A percentile compares a stretch with the other conserved stretches of the same genome.
phyloP scores from a whole-genome alignment of 129 eudicot genomes.

The Flaveria bidentis region DNA sequence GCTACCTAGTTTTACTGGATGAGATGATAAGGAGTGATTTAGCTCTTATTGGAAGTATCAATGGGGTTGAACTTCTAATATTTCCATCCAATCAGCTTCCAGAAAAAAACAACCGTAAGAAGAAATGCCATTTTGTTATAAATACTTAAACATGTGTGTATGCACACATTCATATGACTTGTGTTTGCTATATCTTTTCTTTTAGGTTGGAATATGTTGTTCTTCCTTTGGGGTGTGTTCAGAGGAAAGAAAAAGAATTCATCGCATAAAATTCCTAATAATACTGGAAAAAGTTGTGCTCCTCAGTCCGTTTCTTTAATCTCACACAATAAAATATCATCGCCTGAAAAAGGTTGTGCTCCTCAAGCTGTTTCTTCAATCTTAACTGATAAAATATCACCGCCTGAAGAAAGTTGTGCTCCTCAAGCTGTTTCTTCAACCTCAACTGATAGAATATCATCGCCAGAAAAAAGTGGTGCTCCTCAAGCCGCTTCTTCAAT shows the following conservation, averaged over 20 bases:
- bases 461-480: too few species aligned
- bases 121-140: not conserved
- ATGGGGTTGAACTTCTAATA: slow-evolving; percentile 87
- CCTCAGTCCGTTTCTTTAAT: slow-evolving; percentile 25
- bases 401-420: slow-evolving; percentile 32
- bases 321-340: slow-evolving; percentile 35
- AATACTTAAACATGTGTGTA: slow-evolving; percentile 16
- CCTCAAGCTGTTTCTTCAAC: too few species aligned
- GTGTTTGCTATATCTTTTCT: not conserved
- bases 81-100: slow-evolving; percentile 93
- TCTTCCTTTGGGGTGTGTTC: slow-evolving; percentile 88
- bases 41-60: slow-evolving; percentile 81
- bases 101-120: slow-evolving; percentile 75
- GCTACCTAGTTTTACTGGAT: slow-evolving; percentile 74
- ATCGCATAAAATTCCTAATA: slow-evolving; percentile 38
- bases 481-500: too few species aligned
- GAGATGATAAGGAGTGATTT: slow-evolving; percentile 82
- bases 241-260: slow-evolving; percentile 65
- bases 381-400: slow-evolving; percentile 45
- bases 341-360: slow-evolving; percentile 2
- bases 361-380: slow-evolving; percentile 26
- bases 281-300: slow-evolving; percentile 27
- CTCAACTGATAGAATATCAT: too few species aligned
- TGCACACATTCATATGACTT: not conserved
- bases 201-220: slow-evolving; percentile 88